Percentiles rank a stretch among this genome's conserved stretches.
phyloP scores from a whole-genome alignment of 371 early-diverging fungal genomes.

The Rhizopus microsporus region DNA sequence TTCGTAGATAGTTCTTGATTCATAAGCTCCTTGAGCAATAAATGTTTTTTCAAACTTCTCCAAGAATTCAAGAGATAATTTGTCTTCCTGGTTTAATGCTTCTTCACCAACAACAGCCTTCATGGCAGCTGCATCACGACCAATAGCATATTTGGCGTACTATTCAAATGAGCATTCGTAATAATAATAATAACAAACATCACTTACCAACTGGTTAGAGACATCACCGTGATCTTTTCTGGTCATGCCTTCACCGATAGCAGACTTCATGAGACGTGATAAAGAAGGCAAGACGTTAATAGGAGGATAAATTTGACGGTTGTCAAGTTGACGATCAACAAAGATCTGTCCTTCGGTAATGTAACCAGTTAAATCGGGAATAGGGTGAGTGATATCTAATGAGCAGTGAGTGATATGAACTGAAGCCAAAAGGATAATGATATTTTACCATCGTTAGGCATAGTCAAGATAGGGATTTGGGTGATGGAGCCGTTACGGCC shows the following conservation, averaged over 20 bases:
- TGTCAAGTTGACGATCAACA: slow-evolving; percentile 99
- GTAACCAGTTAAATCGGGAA: slow-evolving; percentile 99
- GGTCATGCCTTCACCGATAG: slow-evolving; percentile 99
- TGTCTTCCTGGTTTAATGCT: slow-evolving; percentile 98
- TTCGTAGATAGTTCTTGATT: slow-evolving; percentile 97
- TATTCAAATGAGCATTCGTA: slow-evolving; percentile 19
- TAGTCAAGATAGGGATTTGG: slow-evolving; percentile 99
- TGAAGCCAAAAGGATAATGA: neutral
- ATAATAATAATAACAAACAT: neutral
- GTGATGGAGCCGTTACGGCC: slow-evolving; percentile 99
- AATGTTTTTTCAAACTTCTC: slow-evolving; percentile 99
- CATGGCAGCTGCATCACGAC: slow-evolving; percentile 99
- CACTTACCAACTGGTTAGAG: slow-evolving; percentile 94
- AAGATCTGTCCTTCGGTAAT: slow-evolving; percentile 99
- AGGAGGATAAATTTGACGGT: slow-evolving; percentile 99
- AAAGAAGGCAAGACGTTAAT: slow-evolving; percentile 99
- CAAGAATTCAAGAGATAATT: slow-evolving; percentile 97
- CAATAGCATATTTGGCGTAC: slow-evolving; percentile 99
- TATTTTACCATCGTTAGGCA: slow-evolving; percentile 98
- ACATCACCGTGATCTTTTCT: slow-evolving; percentile 99
- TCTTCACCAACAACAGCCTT: slow-evolving; percentile 99
- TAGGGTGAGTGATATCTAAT: slow-evolving; percentile 99
- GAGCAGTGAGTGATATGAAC: neutral
- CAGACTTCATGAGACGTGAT: slow-evolving; percentile 99
- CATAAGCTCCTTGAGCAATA: slow-evolving; percentile 93